phyloP scores from a whole-genome alignment of 305 asterid species.

The Monarda citriodora region DNA sequence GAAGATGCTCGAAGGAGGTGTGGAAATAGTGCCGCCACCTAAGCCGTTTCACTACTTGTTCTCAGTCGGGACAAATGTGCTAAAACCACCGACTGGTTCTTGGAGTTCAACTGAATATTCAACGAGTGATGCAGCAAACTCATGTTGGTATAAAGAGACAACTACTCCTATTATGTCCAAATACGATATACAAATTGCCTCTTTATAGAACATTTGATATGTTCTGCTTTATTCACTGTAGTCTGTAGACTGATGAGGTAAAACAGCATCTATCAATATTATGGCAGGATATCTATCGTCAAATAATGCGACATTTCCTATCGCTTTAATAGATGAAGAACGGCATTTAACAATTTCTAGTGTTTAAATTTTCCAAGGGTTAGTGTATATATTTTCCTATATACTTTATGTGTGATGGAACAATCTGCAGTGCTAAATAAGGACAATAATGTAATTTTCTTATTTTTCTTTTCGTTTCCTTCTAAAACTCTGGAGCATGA shows the following conservation, averaged over 20 bases:
- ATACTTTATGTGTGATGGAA: no score
- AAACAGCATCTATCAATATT: background rate
- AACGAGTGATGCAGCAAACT: slow-evolving; percentile 24
- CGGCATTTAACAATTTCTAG: no score
- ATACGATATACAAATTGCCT: slow-evolving; percentile 27
- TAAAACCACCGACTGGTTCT: slow-evolving; percentile 19
- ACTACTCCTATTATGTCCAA: slow-evolving; percentile 30
- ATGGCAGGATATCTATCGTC: no score
- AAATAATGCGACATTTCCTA: no score
- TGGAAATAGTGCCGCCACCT: slow-evolving; percentile 34
- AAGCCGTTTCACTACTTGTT: slow-evolving; percentile 37
- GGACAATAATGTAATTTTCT: no score
- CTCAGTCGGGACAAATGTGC: slow-evolving; percentile 23
- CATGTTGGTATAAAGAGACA: slow-evolving; percentile 37
- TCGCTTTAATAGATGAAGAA: no score
- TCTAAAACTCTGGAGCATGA: no score
- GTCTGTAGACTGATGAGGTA: background rate
- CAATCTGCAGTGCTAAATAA: no score
- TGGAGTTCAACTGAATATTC: slow-evolving; percentile 21
- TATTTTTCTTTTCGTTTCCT: no score
- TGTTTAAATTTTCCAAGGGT: no score
- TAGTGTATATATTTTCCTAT: no score
- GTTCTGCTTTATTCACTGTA: background rate
- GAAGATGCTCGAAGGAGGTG: slow-evolving; percentile 53
- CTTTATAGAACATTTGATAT: slow-evolving; percentile 6